Conservation (phyloP, 371 early-diverging fungal species). For the Coemansia sp. region DNA sequence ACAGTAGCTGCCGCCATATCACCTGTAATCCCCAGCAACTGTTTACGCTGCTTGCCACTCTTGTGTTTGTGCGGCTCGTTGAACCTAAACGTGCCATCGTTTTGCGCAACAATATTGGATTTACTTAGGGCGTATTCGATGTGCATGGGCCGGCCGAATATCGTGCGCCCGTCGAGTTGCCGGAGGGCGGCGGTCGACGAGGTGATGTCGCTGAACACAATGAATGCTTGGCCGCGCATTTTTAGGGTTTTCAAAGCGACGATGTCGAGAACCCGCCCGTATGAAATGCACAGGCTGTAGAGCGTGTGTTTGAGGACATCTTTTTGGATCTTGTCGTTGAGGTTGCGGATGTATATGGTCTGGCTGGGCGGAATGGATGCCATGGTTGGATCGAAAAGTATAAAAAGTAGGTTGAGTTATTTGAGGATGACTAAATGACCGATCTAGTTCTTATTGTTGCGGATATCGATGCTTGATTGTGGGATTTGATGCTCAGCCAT, state of each 20-base stretch:
- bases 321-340: conserved; percentile 83
- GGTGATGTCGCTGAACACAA: conserved; percentile 77
- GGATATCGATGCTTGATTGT: not conserved
- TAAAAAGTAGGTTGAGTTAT: not conserved
- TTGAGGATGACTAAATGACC: too few relatives aligned
- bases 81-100: conserved; percentile 65
- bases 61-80: conserved; percentile 52
- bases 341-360: conserved; percentile 82
- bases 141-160: conserved; percentile 79
- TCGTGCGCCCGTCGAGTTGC: conserved; percentile 76
- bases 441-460: too few relatives aligned
- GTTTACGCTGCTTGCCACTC: conserved; percentile 51
- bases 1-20: not conserved
- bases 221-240: conserved; percentile 95
- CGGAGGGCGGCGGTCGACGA: conserved; percentile 81
- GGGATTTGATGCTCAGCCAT: not conserved
- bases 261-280: conserved; percentile 87
- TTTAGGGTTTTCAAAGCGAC: conserved; percentile 71
- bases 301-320: conserved; percentile 66
- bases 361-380: conserved; percentile 62
- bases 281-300: conserved; percentile 77
- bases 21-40: conserved; percentile 25
- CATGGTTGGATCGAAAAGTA: conserved; percentile 20
- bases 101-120: conserved; percentile 76
- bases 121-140: conserved; percentile 78